Conservation (phyloP, 164 flowering plant genomes). For the Dillenia suffruticosa region DNA sequence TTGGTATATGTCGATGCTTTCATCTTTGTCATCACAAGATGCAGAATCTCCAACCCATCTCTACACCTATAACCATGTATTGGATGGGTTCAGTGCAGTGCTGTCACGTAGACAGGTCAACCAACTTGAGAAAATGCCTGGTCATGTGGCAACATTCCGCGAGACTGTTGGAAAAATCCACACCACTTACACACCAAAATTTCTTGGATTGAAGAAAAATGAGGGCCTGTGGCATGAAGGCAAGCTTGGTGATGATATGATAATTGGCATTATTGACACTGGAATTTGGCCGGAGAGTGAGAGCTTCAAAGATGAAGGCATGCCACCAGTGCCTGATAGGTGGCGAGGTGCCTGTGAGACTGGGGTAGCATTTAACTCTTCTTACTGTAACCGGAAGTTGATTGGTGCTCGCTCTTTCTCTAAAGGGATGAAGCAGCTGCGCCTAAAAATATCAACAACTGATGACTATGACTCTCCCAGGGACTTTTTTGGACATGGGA, state of each 20-base stretch:
- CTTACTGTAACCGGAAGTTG: background rate
- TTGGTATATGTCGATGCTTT: background rate
- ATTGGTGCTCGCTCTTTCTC: background rate
- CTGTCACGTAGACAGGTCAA: background rate
- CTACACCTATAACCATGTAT: too few relatives aligned
- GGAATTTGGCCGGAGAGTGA: constrained; percentile 23
- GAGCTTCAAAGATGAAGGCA: constrained; percentile 16
- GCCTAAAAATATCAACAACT: constrained; percentile 3
- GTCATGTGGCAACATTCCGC: constrained; percentile 4
- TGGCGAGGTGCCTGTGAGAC: constrained; percentile 6
- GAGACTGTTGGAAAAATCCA: constrained; percentile 9
- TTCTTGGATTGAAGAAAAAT: constrained; percentile 8
- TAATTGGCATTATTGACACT: constrained; percentile 15
- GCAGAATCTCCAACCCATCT: background rate
- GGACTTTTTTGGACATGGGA: background rate
- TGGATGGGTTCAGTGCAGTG: too few relatives aligned
- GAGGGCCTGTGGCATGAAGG: constrained; percentile 8
- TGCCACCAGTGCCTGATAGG: constrained; percentile 12
- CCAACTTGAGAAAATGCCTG: constrained; percentile 2
- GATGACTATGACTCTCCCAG: background rate
- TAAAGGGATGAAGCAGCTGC: background rate
- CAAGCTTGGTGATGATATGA: constrained; percentile 7
- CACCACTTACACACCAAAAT: constrained; percentile 10
- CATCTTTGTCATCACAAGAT: background rate
- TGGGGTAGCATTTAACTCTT: constrained; percentile 4